Conservation (phyloP, 768 basidiomycete species). For the Boletus rubescentipes region DNA sequence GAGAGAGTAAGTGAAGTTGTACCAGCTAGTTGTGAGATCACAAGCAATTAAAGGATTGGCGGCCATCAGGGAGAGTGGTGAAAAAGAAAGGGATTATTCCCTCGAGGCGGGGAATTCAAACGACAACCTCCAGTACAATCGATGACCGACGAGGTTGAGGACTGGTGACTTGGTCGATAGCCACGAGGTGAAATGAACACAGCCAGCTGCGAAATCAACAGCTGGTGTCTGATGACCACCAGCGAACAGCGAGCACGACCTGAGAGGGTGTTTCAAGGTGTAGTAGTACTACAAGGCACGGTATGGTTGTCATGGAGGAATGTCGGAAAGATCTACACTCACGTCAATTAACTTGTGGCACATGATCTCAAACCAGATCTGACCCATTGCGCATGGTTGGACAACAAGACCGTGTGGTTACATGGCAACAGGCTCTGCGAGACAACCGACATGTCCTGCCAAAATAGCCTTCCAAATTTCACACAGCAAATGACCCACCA, state of each 20-base stretch:
- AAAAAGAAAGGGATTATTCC: slow-evolving; percentile 15
- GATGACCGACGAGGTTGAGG: slow-evolving; percentile 2
- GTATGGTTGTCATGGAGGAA: slow-evolving; percentile 13
- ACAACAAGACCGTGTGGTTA: slow-evolving; percentile 11
- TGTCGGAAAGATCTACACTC: background rate
- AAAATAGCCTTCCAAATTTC: slow-evolving; percentile 7
- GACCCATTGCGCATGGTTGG: background rate
- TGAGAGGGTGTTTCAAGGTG: background rate
- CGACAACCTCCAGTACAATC: background rate
- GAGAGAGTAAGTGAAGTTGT: slow-evolving; percentile 30
- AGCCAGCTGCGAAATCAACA: slow-evolving; percentile 7
- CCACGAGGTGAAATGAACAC: background rate
- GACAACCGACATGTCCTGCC: background rate
- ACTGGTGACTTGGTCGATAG: background rate
- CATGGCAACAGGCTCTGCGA: slow-evolving; percentile 13
- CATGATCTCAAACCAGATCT: slow-evolving; percentile 13
- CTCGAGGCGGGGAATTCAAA: slow-evolving; percentile 9
- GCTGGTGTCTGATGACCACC: slow-evolving; percentile 9
- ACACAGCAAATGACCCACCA: slow-evolving; percentile 24
- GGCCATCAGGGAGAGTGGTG: slow-evolving; percentile 21
- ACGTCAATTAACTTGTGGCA: slow-evolving; percentile 1
- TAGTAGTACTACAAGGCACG: background rate
- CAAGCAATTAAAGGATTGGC: slow-evolving; percentile 13
- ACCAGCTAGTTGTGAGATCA: slow-evolving; percentile 13
- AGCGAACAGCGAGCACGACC: background rate